Conservation (phyloP, 2,329 filamentous ascomycete genomes). For the Aspergillus cejpii region DNA sequence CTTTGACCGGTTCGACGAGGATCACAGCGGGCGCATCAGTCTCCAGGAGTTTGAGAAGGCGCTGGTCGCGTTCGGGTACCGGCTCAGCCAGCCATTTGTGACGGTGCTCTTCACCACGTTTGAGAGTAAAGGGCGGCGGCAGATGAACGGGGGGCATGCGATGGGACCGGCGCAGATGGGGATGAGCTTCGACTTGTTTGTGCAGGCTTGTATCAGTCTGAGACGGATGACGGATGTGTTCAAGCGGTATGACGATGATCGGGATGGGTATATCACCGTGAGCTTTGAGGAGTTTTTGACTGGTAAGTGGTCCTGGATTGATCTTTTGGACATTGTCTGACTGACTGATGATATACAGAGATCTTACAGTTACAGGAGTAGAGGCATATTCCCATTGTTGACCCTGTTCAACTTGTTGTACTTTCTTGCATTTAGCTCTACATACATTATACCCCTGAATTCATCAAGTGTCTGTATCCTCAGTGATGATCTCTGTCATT, state of each 20-base stretch:
- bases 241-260: constrained; percentile 96
- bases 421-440: not conserved
- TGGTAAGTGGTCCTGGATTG: constrained; percentile 37
- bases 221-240: constrained; percentile 99
- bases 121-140: constrained; percentile 52
- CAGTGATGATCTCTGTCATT: too few relatives aligned
- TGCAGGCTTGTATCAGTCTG: constrained; percentile 91
- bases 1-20: constrained; percentile 90
- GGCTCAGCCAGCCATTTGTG: constrained; percentile 76
- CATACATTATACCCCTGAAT: constrained; percentile 11
- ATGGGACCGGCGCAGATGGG: constrained; percentile 43
- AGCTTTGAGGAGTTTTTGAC: constrained; percentile 77
- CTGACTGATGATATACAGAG: constrained; percentile 21
- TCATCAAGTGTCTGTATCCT: not conserved
- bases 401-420: constrained; percentile 1
- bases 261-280: constrained; percentile 83
- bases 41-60: constrained; percentile 84
- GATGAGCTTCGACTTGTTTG: constrained; percentile 92
- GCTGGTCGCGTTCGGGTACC: constrained; percentile 86
- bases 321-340: not conserved
- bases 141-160: constrained; percentile 32
- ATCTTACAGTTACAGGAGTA: constrained; percentile 35
- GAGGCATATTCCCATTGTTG: constrained; percentile 3
- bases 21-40: constrained; percentile 79
- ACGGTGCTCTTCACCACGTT: constrained; percentile 80